Evolutionary conservation across 2,329 filamentous ascomycete species (phyloP), one percentile per base, ranked within the genome.

Genomic region (Anthostomella pinea): DNA sequence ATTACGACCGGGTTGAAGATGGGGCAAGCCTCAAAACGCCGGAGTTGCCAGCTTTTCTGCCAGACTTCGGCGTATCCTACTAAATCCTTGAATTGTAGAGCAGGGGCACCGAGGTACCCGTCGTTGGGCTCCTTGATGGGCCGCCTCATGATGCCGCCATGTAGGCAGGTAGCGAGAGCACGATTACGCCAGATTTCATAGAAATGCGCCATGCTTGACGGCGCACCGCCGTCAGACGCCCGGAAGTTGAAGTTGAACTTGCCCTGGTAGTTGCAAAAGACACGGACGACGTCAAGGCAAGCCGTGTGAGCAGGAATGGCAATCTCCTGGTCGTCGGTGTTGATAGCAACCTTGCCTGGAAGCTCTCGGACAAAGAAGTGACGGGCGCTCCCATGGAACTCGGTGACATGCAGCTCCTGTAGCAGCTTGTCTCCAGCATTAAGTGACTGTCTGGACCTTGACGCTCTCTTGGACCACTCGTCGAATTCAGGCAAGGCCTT

Each of bases 181-280:
- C 51, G 51, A 32, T 52, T 43, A 30, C 35, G 32, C 52, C 52
- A 55, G 14, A 53, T 52, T 26, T 53, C 48, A 24, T 52, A 55
- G 4, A 55, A 27, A 6, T 53, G 49, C 3, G 38, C 26, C n/a
- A 55, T 36, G 30, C 29, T 48, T 4, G 43, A 39, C 2, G 52
- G 48, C 4, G 19, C 23, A 2, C 48, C 48, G 16, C 36, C 38
- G n/a, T 18, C 9, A 4, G 35, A 3, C 10, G 8, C 8, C 8
- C 46, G 41, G 29, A 52, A 53, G 19, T 50, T 19, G 15, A 38
- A 31, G 2, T 33, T 13, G 22, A 44, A 49, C 1, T 15, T 30
- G 1, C 38, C 30, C 16, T 50, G 48, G 34, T 38, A 38, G 0
- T 14, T 15, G 23, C 48, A 54, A 29, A 51, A 56, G 5, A 3